A percentile compares a stretch with the other conserved stretches of the same genome.
Conservation (phyloP, 2,329 filamentous ascomycete species). For the Golovinomyces cichoracearum region DNA sequence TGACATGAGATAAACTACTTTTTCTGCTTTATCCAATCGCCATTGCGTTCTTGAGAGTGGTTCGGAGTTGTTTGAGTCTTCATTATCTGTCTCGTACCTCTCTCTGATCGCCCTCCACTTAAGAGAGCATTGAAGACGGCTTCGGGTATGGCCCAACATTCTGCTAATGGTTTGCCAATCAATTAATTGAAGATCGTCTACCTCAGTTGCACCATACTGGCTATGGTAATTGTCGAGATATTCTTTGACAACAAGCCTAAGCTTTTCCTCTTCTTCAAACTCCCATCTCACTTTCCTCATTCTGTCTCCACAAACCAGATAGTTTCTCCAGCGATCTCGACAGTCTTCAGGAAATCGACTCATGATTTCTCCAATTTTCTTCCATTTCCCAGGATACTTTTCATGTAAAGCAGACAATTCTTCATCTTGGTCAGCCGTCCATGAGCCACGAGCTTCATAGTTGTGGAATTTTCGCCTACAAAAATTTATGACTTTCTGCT, state of each 20-base stretch:
- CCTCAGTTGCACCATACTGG: slow-evolving; percentile 15
- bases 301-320: slow-evolving; percentile 30
- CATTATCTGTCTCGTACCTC: slow-evolving; percentile 10
- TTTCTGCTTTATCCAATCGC: slow-evolving; percentile 20
- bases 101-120: slow-evolving; percentile 31
- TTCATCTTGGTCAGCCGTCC: slow-evolving; percentile 32
- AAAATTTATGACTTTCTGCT: slow-evolving; percentile 28
- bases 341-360: slow-evolving; percentile 39
- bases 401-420: slow-evolving; percentile 23
- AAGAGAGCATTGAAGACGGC: slow-evolving; percentile 37
- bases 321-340: slow-evolving; percentile 44
- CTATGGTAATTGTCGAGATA: slow-evolving; percentile 25
- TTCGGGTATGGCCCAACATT: slow-evolving; percentile 33
- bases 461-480: slow-evolving; percentile 40
- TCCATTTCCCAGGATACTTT: slow-evolving; percentile 28
- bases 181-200: slow-evolving; percentile 26
- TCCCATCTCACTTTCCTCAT: slow-evolving; percentile 30
- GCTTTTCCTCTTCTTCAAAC: slow-evolving; percentile 26
- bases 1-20: slow-evolving; percentile 20
- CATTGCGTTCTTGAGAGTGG: slow-evolving; percentile 17
- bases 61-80: slow-evolving; percentile 1
- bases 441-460: slow-evolving; percentile 31
- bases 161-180: slow-evolving; percentile 40
- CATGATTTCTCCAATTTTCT: slow-evolving; percentile 31
- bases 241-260: slow-evolving; percentile 23